Evolutionary conservation across 139 green algal species (phyloP).

Genomic region (Coelastrella sp.): DNA sequence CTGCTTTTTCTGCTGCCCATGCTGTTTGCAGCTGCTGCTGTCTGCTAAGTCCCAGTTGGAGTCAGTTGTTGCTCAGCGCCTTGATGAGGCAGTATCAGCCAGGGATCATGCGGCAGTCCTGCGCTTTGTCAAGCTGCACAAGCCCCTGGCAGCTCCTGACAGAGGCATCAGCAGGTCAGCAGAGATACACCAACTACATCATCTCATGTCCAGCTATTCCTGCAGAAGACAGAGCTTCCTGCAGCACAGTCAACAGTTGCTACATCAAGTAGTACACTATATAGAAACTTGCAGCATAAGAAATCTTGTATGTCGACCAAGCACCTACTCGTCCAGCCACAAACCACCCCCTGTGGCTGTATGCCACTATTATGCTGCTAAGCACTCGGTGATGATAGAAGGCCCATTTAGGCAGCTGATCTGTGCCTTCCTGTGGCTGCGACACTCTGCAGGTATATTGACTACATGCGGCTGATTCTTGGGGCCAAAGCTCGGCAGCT

Average conservation of each 20-base stretch:
- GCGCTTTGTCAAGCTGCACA: conserved; percentile 84
- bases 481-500: conserved; percentile 52
- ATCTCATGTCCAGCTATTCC: no score
- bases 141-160: conserved; percentile 77
- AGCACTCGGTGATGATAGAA: no score
- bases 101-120: conserved; percentile 77
- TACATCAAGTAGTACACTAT: no score
- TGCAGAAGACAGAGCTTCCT: no score
- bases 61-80: conserved; percentile 66
- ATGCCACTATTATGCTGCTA: no score
- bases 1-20: not conserved
- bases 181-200: not conserved
- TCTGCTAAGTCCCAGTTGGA: conserved; percentile 74
- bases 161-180: conserved; percentile 33
- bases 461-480: conserved; percentile 56
- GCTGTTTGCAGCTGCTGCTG: conserved; percentile 70
- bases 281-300: no score
- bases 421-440: no score
- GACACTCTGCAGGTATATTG: conserved; percentile 40
- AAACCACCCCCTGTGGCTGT: no score
- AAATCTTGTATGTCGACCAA: no score
- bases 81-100: conserved; percentile 68
- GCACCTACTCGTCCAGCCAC: no score
- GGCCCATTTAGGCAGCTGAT: no score
- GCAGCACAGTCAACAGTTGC: no score